phyloP scores from a whole-genome alignment of 768 basidiomycete genomes.

The Dioszegia hungarica region DNA sequence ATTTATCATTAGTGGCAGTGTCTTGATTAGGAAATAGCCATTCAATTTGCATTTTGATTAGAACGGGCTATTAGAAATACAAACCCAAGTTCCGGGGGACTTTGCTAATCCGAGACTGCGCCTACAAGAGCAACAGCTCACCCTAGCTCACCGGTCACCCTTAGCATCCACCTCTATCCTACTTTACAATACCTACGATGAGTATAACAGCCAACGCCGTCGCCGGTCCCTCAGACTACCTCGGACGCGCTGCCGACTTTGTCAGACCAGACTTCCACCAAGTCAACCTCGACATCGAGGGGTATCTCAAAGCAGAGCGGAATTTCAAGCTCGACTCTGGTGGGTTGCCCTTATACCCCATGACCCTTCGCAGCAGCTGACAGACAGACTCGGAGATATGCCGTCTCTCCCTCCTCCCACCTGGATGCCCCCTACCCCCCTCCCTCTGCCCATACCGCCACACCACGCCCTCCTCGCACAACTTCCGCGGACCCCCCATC shows the following conservation, averaged over 20 bases:
- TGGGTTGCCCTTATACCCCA: conserved; percentile 44
- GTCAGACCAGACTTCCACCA: conserved; percentile 91
- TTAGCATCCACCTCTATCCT: not conserved
- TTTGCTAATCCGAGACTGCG: no score
- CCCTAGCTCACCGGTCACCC: no score
- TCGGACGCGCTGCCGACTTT: conserved; percentile 50
- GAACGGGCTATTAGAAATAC: no score
- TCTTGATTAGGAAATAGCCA: not conserved
- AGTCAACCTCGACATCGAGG: conserved; percentile 77
- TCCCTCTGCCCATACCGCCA: conserved; percentile 87
- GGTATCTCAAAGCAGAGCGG: conserved; percentile 72
- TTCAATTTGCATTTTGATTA: not conserved
- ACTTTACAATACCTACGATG: not conserved
- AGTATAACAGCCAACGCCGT: not conserved
- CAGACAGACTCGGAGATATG: conserved; percentile 87
- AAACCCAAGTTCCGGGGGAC: not conserved
- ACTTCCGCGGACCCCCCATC: conserved; percentile 83
- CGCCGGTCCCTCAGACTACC: conserved; percentile 14
- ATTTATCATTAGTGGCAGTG: not conserved
- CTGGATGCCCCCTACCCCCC: conserved; percentile 87
- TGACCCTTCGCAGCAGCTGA: not conserved
- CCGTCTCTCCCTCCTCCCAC: conserved; percentile 68
- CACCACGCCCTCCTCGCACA: conserved; percentile 76
- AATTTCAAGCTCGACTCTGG: conserved; percentile 90
- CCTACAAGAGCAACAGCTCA: no score